Conservation (phyloP, 139 green algal species). For the Coccomyxa sp. region DNA sequence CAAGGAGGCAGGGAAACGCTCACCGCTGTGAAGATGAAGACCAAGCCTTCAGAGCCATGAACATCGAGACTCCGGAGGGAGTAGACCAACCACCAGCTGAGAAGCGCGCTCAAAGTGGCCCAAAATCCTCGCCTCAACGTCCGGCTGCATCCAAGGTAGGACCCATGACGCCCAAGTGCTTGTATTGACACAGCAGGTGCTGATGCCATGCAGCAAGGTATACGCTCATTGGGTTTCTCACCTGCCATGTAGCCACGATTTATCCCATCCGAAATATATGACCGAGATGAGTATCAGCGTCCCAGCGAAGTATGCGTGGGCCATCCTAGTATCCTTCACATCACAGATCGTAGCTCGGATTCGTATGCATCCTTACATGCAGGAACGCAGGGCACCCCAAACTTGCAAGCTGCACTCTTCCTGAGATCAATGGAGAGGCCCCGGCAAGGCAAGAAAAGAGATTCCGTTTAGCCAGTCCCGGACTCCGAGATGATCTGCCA, state of each 20-base stretch:
- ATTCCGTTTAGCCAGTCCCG: too few relatives aligned
- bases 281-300: not conserved
- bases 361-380: too few relatives aligned
- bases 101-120: constrained; percentile 6
- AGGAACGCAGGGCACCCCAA: too few relatives aligned
- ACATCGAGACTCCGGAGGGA: constrained; percentile 10
- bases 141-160: constrained; percentile 4
- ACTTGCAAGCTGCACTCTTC: too few relatives aligned
- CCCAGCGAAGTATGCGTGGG: not conserved
- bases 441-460: too few relatives aligned
- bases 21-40: constrained; percentile 38
- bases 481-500: too few relatives aligned
- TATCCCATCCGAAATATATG: not conserved
- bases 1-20: constrained; percentile 4
- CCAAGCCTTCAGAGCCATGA: constrained; percentile 7
- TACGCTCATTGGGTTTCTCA: too few relatives aligned
- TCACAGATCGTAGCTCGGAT: too few relatives aligned
- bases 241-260: not conserved
- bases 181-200: too few relatives aligned
- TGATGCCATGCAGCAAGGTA: too few relatives aligned
- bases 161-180: too few relatives aligned
- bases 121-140: constrained; percentile 15
- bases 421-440: too few relatives aligned
- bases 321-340: not conserved
- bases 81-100: constrained; percentile 11